Base-by-base conservation (phyloP, 192 early-diverging fungal species). In the Coemansia sp. region DNA sequence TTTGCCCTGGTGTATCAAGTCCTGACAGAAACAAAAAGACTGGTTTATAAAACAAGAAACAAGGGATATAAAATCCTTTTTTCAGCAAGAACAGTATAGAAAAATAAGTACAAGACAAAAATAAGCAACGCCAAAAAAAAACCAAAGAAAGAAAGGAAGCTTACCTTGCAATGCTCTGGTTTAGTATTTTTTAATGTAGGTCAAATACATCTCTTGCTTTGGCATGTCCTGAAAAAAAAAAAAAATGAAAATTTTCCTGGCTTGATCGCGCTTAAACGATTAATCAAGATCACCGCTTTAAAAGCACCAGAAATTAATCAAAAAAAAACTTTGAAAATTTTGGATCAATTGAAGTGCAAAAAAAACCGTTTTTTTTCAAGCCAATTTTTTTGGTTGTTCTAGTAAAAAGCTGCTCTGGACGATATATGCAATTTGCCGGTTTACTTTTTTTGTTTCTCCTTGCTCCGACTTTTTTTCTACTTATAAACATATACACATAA, bases 211-310 rank as follows among this genome's bases (percentile, higher is more conserved):
- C 22, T 28, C 22, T 28, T 56, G 52, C 20, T 36, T 43, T 35
- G 22, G 15, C 22, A 28, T 28, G 22, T 28, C 22, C 22, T 28
- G 22, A 28, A 28, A 54, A 60, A 55, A 64, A 72, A 66, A 65
- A 72, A 66, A 66, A 62, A 15, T 51, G 61, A 69, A 69, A 69
- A 69, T 67, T 67, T 67, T 67, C 65, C 39, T 57, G 15, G 38
- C 39, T 48, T 48, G 17, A 48, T 48, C 39, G 9, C 39, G 9
- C 39, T 11, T 11, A 41, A 11, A 11, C 9, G 35, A 66, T 66
- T 32, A 52, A 2, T 18, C 15, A 58, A 3, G 17, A 58, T 58
- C 5, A 70, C 17, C 22, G 34, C 15, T 15, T 56, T n/a, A 59
- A 67, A 58, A 45, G 57, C 43, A 39, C 9, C 32, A n/a, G 55